phyloP scores from a whole-genome alignment of 2,329 filamentous ascomycete species.

The Stachybotrys echinatus region DNA sequence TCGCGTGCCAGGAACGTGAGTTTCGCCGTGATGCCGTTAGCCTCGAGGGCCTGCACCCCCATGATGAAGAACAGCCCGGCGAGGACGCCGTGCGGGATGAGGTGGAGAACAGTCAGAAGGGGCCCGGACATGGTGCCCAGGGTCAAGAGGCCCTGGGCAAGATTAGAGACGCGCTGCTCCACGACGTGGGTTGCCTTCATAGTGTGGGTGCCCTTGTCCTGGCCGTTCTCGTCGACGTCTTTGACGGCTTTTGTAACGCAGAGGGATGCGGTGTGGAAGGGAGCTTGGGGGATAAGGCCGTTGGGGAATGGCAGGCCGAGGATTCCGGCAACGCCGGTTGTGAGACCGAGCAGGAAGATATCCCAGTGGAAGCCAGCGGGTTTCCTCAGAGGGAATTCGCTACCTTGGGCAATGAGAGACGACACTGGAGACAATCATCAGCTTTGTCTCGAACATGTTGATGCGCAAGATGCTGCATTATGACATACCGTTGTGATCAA shows the following conservation, averaged over 20 bases:
- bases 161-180: constrained; percentile 74
- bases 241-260: constrained; percentile 60
- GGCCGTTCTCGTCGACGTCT: constrained; percentile 46
- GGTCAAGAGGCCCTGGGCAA: constrained; percentile 71
- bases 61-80: constrained; percentile 82
- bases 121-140: constrained; percentile 75
- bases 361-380: constrained; percentile 86
- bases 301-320: constrained; percentile 78
- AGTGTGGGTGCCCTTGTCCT: constrained; percentile 50
- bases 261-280: constrained; percentile 74
- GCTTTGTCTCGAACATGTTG: not conserved
- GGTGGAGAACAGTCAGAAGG: constrained; percentile 65
- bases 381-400: constrained; percentile 74
- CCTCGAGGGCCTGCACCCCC: constrained; percentile 72
- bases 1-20: constrained; percentile 66
- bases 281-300: constrained; percentile 77
- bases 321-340: constrained; percentile 69
- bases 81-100: constrained; percentile 74
- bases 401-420: constrained; percentile 76
- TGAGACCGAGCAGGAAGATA: constrained; percentile 72
- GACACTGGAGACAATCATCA: constrained; percentile 50
- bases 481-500: constrained; percentile 73
- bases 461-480: not conserved
- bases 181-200: constrained; percentile 58
- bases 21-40: constrained; percentile 73